Conservation (phyloP, 202 grass and related monocot genomes). For the Panicum hallii region DNA sequence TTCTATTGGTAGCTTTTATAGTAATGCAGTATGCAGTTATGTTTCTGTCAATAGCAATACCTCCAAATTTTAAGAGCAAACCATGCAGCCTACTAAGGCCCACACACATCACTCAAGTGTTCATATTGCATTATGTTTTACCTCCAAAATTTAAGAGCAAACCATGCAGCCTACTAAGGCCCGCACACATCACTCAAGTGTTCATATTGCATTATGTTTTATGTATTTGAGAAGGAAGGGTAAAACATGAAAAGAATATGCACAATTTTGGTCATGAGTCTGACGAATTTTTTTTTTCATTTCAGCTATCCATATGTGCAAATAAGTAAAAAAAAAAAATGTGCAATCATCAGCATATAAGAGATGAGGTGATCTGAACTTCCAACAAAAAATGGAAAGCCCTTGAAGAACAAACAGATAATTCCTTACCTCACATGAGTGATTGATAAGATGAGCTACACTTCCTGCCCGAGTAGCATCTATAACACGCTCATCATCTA, state of each 20-base stretch:
- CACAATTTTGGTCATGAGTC: background rate
- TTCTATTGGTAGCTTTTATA: background rate
- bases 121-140: background rate
- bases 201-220: constrained; percentile 19
- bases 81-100: constrained; percentile 1
- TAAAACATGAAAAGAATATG: constrained; percentile 16
- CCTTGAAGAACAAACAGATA: constrained; percentile 27
- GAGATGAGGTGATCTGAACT: constrained; percentile 25
- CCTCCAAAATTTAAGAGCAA: background rate
- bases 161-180: constrained; percentile 8
- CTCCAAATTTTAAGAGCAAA: constrained; percentile 8
- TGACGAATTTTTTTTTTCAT: constrained; percentile 15
- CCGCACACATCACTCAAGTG: background rate
- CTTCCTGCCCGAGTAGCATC: constrained; percentile 95
- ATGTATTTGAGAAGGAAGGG: constrained; percentile 32
- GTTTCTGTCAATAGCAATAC: constrained; percentile 10
- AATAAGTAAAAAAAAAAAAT: constrained; percentile 4
- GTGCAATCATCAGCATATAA: constrained; percentile 2
- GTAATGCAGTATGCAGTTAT: background rate
- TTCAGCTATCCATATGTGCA: background rate
- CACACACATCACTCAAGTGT: background rate
- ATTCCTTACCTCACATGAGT: constrained; percentile 92
- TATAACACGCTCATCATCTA: constrained; percentile 97
- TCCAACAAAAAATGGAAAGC: constrained; percentile 35
- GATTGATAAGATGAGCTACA: constrained; percentile 99